A percentile compares a stretch with the other conserved stretches of the same genome.
Conservation (phyloP, 306 rosid species). For the Cicer judaicum region DNA sequence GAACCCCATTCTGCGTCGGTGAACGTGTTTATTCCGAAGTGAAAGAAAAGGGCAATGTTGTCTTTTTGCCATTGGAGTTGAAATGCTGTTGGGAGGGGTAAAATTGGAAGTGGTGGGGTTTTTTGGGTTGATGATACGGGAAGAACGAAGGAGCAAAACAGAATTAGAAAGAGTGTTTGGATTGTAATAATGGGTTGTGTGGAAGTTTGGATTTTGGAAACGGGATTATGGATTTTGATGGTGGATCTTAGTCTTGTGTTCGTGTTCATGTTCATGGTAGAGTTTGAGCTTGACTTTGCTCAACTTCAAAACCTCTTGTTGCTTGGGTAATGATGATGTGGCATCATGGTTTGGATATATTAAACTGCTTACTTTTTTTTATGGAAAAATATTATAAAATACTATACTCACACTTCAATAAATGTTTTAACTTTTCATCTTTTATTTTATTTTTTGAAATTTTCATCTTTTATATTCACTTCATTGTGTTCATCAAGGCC, state of each 20-base stretch:
- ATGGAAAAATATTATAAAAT: no score
- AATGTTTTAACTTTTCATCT: no score
- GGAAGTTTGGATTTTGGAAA: conserved; percentile 28
- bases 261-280: background rate
- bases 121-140: conserved; percentile 5
- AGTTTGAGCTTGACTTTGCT: background rate
- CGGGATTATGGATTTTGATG: background rate
- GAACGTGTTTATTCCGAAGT: conserved; percentile 93
- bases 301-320: no score
- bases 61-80: conserved; percentile 89
- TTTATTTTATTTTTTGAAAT: no score
- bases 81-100: conserved; percentile 74
- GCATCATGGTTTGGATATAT: no score
- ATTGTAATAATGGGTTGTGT: conserved; percentile 39
- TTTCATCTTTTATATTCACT: conserved; percentile 4
- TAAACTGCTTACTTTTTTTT: no score
- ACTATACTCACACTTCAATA: no score
- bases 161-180: conserved; percentile 38
- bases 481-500: conserved; percentile 26
- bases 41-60: conserved; percentile 81
- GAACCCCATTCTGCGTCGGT: conserved; percentile 84
- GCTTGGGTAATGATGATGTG: no score
- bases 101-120: conserved; percentile 83
- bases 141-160: conserved; percentile 9
- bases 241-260: background rate